Percentiles rank a stretch among this genome's conserved stretches.
Conservation (phyloP, 1,284 basidiomycete species). For the Earliella scabrosa region DNA sequence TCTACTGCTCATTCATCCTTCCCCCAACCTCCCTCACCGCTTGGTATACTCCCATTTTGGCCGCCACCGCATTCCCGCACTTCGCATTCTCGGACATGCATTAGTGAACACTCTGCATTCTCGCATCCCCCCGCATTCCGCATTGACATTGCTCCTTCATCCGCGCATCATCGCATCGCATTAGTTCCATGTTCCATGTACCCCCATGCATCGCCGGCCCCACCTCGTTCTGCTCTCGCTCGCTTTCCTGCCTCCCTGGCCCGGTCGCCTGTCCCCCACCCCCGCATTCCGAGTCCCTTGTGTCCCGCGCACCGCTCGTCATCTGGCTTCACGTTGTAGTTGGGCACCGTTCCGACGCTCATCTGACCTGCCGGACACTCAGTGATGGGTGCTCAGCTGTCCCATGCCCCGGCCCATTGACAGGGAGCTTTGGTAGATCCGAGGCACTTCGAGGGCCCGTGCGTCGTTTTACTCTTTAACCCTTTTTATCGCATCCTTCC, state of each 20-base stretch:
- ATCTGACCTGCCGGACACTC: conserved; percentile 22
- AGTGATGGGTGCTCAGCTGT: not conserved
- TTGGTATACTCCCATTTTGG: too few species aligned
- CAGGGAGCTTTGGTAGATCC: conserved; percentile 17
- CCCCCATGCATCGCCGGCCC: not conserved
- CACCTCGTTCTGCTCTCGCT: conserved; percentile 11
- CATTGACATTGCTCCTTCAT: not conserved
- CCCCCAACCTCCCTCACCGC: not conserved
- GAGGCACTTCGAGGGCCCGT: conserved; percentile 6
- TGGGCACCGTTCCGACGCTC: not conserved
- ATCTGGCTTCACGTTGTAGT: not conserved
- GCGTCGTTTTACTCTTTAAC: not conserved
- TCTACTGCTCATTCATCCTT: not conserved
- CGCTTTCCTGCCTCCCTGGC: not conserved
- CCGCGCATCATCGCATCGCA: not conserved
- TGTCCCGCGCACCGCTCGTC: not conserved
- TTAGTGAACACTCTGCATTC: conserved; percentile 12
- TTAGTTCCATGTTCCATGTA: not conserved
- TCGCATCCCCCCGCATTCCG: not conserved
- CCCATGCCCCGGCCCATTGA: not conserved
- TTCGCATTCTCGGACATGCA: conserved; percentile 10
- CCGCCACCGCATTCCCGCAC: not conserved
- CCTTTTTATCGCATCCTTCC: not conserved
- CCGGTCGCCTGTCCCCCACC: not conserved
- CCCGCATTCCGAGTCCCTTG: not conserved